Evolutionary conservation across 805 yeast species (phyloP), one percentile per base, ranked within the genome.

Genomic region (Nakazawaea sp.): DNA sequence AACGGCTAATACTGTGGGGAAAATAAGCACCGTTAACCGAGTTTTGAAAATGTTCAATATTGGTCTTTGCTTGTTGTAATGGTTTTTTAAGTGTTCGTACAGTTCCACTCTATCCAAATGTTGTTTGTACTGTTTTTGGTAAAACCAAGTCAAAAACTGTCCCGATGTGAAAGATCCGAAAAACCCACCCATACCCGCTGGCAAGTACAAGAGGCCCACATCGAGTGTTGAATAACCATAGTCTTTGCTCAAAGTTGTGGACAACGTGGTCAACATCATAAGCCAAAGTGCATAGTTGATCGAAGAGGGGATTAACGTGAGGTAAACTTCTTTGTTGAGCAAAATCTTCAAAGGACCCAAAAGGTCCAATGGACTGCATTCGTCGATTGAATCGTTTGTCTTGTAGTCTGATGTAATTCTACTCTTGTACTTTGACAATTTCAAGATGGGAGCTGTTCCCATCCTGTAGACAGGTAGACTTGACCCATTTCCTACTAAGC

Each of bases 401-500:
- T 6, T 4, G 3, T 23, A 9, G 41, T 61, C 62, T 38, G 62
- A 59, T 7, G 53, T 55, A 9, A 65, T 35, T 42, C 62, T 51
- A 12, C 49, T 45, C 19, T 49, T 47, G 36, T 56, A 58, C 13
- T 43, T 40, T 1, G 56, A 51, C 4, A 63, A 44, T 23, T 51
- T 45, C 35, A 76, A 49, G 1, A 72, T 48, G 0, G 78, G 77
- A 1, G 79, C 67, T 32, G 49, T 60, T 43, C 73, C 65, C 3
- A 67, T n/a, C 4, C 55, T 27, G 0, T 40, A 44, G 24, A 46
- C 52, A 0, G 94, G 94, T 2, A 45, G 49, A 1, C 1, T 37
- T 15, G 88, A 72, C 1, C 88, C 84, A 54, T 85, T 84, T 0
- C 94, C 96, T 1, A 78, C 90, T 6, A 82, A 54, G 5, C 70